Evolutionary conservation across 1,284 basidiomycete species (phyloP).

Genomic region (Heliocybe sulcata): DNA sequence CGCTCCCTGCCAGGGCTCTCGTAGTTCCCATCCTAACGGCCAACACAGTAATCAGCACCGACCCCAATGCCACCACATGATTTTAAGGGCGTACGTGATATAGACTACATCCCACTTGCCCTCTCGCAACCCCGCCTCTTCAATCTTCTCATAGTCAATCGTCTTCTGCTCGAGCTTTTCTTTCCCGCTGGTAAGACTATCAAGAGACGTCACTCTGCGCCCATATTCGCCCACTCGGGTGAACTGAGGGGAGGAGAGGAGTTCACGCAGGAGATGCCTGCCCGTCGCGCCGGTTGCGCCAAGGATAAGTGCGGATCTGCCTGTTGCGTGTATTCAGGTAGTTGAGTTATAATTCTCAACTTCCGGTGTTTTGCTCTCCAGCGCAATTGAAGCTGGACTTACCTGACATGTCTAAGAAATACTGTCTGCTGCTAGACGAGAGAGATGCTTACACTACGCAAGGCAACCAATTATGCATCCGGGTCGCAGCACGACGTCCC

Average conservation of each 20-base stretch:
- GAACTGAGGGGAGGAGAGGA: constrained; percentile 47
- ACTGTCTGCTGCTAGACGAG: too few species aligned
- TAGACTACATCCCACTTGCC: constrained; percentile 67
- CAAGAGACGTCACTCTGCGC: constrained; percentile 40
- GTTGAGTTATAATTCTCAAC: background rate
- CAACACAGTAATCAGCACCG: background rate
- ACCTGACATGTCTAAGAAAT: background rate
- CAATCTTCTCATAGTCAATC: constrained; percentile 62
- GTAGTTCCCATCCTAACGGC: constrained; percentile 54
- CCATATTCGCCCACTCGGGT: constrained; percentile 60
- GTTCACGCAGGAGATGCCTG: constrained; percentile 43
- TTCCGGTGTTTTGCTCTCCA: background rate
- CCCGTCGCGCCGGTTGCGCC: constrained; percentile 64
- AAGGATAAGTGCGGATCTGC: constrained; percentile 48
- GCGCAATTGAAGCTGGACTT: background rate
- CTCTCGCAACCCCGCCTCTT: constrained; percentile 38
- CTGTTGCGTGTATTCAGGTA: constrained; percentile 5
- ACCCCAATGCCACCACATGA: background rate
- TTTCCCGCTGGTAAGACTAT: constrained; percentile 26
- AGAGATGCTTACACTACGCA: too few species aligned
- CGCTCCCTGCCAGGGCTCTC: constrained; percentile 50
- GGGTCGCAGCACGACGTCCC: too few species aligned
- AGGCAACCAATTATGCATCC: too few species aligned
- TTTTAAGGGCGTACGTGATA: constrained; percentile 34
- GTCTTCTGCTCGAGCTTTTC: constrained; percentile 52